These are phyloP conservation scores for Backusella australiensis DNA, from an alignment of 192 early-diverging fungal species.

Conservation along the genomic window DNA sequence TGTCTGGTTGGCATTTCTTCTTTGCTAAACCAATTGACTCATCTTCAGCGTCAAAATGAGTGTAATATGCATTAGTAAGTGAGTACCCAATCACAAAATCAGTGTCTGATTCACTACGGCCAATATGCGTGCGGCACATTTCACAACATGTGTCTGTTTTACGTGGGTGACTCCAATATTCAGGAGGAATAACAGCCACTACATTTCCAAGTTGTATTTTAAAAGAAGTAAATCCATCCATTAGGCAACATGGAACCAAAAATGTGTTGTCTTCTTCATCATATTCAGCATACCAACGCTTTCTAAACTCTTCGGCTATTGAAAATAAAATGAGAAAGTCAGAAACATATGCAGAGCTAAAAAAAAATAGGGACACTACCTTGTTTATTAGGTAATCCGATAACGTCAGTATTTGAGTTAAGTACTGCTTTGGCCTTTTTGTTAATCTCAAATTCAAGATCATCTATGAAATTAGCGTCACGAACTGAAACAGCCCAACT, in stretches of 20 bases:
- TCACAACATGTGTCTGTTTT: conserved; percentile 23
- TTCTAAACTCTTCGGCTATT: conserved; percentile 31
- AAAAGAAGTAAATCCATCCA: conserved; percentile 22
- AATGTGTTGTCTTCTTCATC: conserved; percentile 21
- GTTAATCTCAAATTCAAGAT: conserved; percentile 8
- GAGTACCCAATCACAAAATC: conserved; percentile 26
- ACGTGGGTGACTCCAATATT: conserved; percentile 29
- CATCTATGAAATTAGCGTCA: conserved; percentile 22
- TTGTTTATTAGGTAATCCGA: conserved; percentile 28
- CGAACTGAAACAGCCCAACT: conserved; percentile 29
- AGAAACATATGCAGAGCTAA: not conserved
- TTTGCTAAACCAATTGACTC: conserved; percentile 24
- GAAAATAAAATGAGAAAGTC: not conserved
- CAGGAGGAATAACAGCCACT: conserved; percentile 22
- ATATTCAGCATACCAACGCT: conserved; percentile 24
- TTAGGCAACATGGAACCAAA: conserved; percentile 28
- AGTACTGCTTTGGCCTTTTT: conserved; percentile 31
- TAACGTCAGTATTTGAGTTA: conserved; percentile 28
- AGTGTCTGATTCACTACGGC: conserved; percentile 17
- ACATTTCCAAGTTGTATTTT: conserved; percentile 11
- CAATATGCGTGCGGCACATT: conserved; percentile 21
- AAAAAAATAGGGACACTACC: conserved; percentile 9
- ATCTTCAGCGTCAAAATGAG: conserved; percentile 25
- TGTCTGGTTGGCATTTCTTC: conserved; percentile 10
- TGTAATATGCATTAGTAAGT: conserved; percentile 34